These are phyloP conservation scores for Phanerochaete sordida DNA, from an alignment of 768 basidiomycete species.

Conservation along the genomic window DNA sequence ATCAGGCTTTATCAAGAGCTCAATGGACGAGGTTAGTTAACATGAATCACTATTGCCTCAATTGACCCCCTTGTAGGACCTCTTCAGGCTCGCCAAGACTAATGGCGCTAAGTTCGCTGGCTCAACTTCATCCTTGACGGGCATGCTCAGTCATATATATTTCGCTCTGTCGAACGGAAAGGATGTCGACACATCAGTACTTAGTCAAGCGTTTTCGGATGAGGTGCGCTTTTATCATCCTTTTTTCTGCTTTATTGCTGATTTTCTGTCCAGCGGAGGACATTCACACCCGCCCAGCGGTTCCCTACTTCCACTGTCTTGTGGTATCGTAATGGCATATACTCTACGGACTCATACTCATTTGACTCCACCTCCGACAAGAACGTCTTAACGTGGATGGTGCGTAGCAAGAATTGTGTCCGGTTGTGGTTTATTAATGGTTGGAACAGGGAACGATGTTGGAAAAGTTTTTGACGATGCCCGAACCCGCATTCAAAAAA, in stretches of 20 bases:
- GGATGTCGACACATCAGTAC: slow-evolving; percentile 51
- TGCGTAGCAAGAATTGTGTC: slow-evolving; percentile 27
- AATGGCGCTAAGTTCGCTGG: slow-evolving; percentile 68
- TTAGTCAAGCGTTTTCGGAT: slow-evolving; percentile 57
- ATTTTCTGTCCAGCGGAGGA: slow-evolving; percentile 39
- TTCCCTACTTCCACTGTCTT: slow-evolving; percentile 72
- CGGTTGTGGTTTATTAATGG: neutral
- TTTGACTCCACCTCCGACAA: slow-evolving; percentile 40
- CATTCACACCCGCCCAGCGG: slow-evolving; percentile 76
- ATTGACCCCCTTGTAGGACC: slow-evolving; percentile 44
- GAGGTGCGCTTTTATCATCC: slow-evolving; percentile 45
- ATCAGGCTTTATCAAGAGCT: slow-evolving; percentile 72
- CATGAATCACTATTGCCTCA: neutral
- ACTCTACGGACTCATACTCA: slow-evolving; percentile 59
- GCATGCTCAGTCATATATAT: slow-evolving; percentile 84
- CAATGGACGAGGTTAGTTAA: slow-evolving; percentile 56
- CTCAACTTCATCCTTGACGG: slow-evolving; percentile 86
- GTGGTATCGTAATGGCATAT: slow-evolving; percentile 61
- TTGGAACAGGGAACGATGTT: slow-evolving; percentile 74
- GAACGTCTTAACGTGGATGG: slow-evolving; percentile 78
- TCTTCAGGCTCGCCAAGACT: slow-evolving; percentile 55
- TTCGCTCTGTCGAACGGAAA: slow-evolving; percentile 78
- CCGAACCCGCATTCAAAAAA: slow-evolving; percentile 57
- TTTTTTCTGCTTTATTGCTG: neutral
- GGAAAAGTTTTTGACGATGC: slow-evolving; percentile 81